Conservation (phyloP, 345 rosid genomes). For the Gossypium mustelinum region DNA sequence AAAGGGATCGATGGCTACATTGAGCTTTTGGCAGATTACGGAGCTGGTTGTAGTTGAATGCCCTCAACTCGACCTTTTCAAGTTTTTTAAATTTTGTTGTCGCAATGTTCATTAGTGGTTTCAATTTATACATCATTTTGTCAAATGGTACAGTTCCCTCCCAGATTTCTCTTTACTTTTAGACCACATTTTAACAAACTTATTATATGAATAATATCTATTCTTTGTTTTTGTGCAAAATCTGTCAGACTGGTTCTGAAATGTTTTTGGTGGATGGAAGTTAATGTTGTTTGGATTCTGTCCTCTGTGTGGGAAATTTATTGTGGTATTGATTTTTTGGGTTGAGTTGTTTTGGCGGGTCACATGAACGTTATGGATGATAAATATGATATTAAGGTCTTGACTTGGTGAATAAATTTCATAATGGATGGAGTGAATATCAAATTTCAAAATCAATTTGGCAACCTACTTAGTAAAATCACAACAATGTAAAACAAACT, state of each 20-base stretch:
- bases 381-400: no score
- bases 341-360: no score
- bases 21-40: not conserved
- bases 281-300: not conserved
- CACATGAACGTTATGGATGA: no score
- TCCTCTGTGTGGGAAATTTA: no score
- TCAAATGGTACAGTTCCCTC: not conserved
- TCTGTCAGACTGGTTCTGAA: not conserved
- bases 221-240: not conserved
- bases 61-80: not conserved
- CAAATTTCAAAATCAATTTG: no score
- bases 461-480: no score
- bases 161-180: not conserved
- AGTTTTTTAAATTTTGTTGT: not conserved
- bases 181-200: no score
- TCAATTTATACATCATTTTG: not conserved
- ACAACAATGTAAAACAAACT: no score
- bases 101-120: not conserved
- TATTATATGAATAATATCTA: not conserved
- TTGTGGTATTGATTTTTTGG: no score
- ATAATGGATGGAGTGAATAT: no score
- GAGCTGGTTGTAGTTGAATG: not conserved
- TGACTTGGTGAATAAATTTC: no score
- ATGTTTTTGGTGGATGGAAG: not conserved
- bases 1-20: not conserved